These are phyloP conservation scores for Lindgomyces ingoldianus DNA, from an alignment of 495 filamentous ascomycete species.

Conservation along the genomic window DNA sequence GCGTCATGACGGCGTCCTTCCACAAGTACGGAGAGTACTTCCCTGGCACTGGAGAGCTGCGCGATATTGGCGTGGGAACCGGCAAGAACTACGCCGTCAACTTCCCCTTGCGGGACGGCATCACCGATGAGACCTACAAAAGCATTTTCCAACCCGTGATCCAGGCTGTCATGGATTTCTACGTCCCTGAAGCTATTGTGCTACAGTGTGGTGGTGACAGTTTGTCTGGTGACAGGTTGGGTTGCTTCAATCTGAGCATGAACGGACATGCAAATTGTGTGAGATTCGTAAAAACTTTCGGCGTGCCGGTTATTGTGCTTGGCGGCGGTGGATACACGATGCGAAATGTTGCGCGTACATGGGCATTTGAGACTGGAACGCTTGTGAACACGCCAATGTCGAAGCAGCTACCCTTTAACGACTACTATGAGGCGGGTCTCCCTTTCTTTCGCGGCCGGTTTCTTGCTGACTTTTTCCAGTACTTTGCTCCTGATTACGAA, in stretches of 20 bases:
- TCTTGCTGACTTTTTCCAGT: conserved; percentile 54
- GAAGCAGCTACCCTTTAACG: conserved; percentile 87
- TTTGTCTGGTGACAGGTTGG: conserved; percentile 88
- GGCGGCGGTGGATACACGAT: conserved; percentile 98
- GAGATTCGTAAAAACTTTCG: conserved; percentile 89
- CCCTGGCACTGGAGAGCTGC: conserved; percentile 92
- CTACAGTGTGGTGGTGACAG: conserved; percentile 96
- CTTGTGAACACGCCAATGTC: conserved; percentile 80
- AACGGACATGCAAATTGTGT: conserved; percentile 96
- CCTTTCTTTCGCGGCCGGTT: conserved; percentile 14
- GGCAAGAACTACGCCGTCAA: conserved; percentile 97
- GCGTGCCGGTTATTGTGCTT: conserved; percentile 84
- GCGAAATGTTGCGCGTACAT: conserved; percentile 96
- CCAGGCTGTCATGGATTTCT: conserved; percentile 90
- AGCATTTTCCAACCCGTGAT: conserved; percentile 96
- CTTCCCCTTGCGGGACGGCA: conserved; percentile 93
- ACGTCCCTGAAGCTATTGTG: conserved; percentile 90
- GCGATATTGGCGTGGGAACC: conserved; percentile 88
- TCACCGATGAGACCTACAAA: conserved; percentile 90
- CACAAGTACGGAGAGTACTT: conserved; percentile 99
- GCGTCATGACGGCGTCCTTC: conserved; percentile 97
- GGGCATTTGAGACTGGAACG: conserved; percentile 93
- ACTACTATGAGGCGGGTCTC: conserved; percentile 88
- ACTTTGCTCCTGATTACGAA: conserved; percentile 95
- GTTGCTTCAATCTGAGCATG: conserved; percentile 99